phyloP scores from a whole-genome alignment of 2,329 filamentous ascomycete species.

The Hymenoscyphus scutula region DNA sequence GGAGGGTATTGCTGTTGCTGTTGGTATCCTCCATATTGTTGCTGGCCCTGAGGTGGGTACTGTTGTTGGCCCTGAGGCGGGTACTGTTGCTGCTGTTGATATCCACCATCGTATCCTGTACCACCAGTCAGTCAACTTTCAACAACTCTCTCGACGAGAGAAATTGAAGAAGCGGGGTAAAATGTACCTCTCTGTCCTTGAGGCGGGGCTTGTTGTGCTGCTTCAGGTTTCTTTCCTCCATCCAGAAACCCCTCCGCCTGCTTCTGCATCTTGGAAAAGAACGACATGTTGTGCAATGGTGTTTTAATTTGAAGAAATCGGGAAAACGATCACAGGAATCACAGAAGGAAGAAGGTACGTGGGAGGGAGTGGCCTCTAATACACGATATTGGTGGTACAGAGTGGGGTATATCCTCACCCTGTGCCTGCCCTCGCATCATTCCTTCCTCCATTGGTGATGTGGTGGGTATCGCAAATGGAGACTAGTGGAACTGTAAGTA shows the following conservation, averaged over 20 bases:
- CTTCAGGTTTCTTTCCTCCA: constrained; percentile 34
- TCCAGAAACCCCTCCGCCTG: constrained; percentile 49
- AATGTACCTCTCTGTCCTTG: constrained; percentile 11
- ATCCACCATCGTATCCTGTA: constrained; percentile 3
- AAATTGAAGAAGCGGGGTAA: background rate
- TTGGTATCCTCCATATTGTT: constrained; percentile 3
- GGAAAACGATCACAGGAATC: background rate
- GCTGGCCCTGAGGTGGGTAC: constrained; percentile 6
- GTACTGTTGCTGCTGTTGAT: constrained; percentile 10
- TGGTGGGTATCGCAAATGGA: background rate
- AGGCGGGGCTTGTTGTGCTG: constrained; percentile 20
- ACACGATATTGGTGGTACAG: constrained; percentile 1
- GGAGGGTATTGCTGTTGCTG: constrained; percentile 8
- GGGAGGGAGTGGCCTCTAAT: constrained; percentile 6
- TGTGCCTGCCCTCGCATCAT: background rate
- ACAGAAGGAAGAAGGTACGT: background rate
- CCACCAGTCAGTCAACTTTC: constrained; percentile 1
- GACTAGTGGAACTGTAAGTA: background rate
- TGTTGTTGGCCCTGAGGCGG: constrained; percentile 5
- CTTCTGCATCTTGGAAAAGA: constrained; percentile 23
- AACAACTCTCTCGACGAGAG: background rate
- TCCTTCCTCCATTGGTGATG: background rate
- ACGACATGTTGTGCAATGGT: constrained; percentile 2
- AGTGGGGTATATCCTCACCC: constrained; percentile 1
- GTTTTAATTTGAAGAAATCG: background rate